phyloP scores from a whole-genome alignment of 2,329 filamentous ascomycete species.

The Botrytis medusae region DNA sequence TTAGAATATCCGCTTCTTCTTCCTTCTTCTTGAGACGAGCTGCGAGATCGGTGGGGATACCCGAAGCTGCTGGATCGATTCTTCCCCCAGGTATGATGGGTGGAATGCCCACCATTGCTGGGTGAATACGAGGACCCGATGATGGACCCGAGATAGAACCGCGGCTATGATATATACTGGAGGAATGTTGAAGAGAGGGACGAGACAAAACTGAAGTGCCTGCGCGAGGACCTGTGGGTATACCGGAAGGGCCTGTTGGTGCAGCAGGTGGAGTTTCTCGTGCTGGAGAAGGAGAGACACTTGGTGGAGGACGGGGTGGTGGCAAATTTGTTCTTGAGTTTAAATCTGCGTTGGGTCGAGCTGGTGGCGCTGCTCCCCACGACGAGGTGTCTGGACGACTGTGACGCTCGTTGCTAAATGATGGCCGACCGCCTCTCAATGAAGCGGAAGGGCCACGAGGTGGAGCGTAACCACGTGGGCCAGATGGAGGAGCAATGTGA shows the following conservation, averaged over 20 bases:
- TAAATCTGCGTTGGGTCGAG: slow-evolving; percentile 24
- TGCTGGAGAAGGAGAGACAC: slow-evolving; percentile 35
- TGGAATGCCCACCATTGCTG: slow-evolving; percentile 39
- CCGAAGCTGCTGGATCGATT: slow-evolving; percentile 38
- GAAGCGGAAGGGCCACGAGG: slow-evolving; percentile 32
- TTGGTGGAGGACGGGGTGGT: slow-evolving; percentile 30
- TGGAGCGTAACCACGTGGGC: slow-evolving; percentile 39
- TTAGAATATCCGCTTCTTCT: slow-evolving; percentile 38
- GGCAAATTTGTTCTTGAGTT: slow-evolving; percentile 29
- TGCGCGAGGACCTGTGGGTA: slow-evolving; percentile 38
- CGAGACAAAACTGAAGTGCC: slow-evolving; percentile 32
- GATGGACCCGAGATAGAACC: slow-evolving; percentile 24
- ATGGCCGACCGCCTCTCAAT: slow-evolving; percentile 37
- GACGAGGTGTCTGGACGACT: slow-evolving; percentile 33
- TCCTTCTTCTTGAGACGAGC: slow-evolving; percentile 37
- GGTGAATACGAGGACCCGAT: slow-evolving; percentile 37
- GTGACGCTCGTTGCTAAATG: slow-evolving; percentile 35
- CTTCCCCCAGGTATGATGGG: slow-evolving; percentile 38
- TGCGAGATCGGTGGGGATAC: slow-evolving; percentile 35
- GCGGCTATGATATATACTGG: slow-evolving; percentile 30
- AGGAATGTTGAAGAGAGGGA: slow-evolving; percentile 34
- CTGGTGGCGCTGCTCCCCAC: slow-evolving; percentile 36
- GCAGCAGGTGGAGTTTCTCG: slow-evolving; percentile 28
- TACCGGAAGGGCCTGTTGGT: slow-evolving; percentile 37
- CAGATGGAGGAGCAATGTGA: slow-evolving; percentile 35